Evolutionary conservation across 805 yeast genomes (phyloP), one percentile per base, ranked within the genome.

Genomic region (Candida arabinofermentans): DNA sequence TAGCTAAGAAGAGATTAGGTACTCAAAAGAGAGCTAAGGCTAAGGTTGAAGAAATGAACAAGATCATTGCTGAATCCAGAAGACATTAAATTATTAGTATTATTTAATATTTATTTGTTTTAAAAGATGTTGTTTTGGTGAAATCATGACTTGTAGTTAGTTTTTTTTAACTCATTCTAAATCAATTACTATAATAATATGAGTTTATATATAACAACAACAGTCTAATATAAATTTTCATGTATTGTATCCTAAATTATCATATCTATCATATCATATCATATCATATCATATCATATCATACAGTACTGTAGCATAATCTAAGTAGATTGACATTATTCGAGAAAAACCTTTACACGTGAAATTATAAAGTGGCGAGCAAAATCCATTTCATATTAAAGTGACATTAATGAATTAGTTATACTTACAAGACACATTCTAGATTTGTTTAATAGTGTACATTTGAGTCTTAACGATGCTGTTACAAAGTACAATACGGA

Each of bases 1-100:
- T 93, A 70, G 97, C 98, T 61, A 93, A 93, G 93, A 93, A 87
- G 96, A 91, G 93, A 87, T 87, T 93, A 70, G 99, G 99, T 79
- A 88, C 99, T 66, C 95, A 91, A 85, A 83, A 82, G 81, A 95
- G 99, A 83, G 97, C 98, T 67, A 87, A 88, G 86, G 93, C 88
- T 73, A 93, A 93, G 90, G 95, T 93, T 71, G 99, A 93, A 79
- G 96, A 90, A 77, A 86, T 95, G 90, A 87, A 79, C 84, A 74
- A 77, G 71, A 80, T 91, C 81, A 91, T 91, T 74, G 86, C 96
- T 71, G 96, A 90, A 76, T 80, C 96, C 64, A 90, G 96, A 83
- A 86, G 87, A 81, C 93, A 85, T 72, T 83, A 83, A 74, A 56
- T 55, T 34, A 29, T 19, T 14, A 14, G n/a, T n/a, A n/a, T n/a